Evolutionary conservation across 2,329 filamentous ascomycete species (phyloP), one percentile per base, ranked within the genome.

Genomic region (Fonsecaea multimorphosa): DNA sequence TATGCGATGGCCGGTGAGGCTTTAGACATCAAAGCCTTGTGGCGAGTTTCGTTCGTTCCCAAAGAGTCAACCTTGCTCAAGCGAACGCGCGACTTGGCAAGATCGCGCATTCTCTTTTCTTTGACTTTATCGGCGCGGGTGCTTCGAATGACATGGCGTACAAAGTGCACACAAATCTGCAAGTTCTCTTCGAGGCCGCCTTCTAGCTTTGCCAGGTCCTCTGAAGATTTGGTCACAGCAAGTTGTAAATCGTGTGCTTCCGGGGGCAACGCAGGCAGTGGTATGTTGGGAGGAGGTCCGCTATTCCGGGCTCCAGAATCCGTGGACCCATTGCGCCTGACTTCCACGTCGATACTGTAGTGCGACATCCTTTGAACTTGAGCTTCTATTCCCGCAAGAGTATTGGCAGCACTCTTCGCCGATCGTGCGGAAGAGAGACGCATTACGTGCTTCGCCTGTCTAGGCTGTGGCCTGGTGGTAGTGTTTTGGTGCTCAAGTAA

Each of bases 351-450:
- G 5, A 34, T 19, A 14, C 6, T 32, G 27, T 29, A 24, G 49
- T n/a, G 36, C 16, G 29, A 36, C 19, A 22, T 34, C 36, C 34
- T 44, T 34, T 64, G 63, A 22, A 70, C 56, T 52, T 70, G 63
- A 27, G 66, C 64, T 55, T 70, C 68, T n/a, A 70, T 70, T 46
- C 54, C 59, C 8, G 64, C 52, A 7, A 70, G 58, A 29, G 68
- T 70, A 51, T 70, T 66, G 8, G 46, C 66, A 49, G 46, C 66
- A 49, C 68, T 70, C 40, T 61, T 68, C n/a, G 59, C 61, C 19
- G 65, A 66, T 1, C 55, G 29, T 6, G 58, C 29, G 3, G 67
- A 62, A 62, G 64, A 55, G 27, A 63, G 34, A 29, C 63, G 61
- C 27, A 65, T 19, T 9, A 52, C 14, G 12, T 53, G 57, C 29